Percentiles rank a stretch among this genome's conserved stretches.
These are phyloP conservation scores for Candida sp. DNA, from an alignment of 1,139 yeast genomes.

Conservation along the genomic window DNA sequence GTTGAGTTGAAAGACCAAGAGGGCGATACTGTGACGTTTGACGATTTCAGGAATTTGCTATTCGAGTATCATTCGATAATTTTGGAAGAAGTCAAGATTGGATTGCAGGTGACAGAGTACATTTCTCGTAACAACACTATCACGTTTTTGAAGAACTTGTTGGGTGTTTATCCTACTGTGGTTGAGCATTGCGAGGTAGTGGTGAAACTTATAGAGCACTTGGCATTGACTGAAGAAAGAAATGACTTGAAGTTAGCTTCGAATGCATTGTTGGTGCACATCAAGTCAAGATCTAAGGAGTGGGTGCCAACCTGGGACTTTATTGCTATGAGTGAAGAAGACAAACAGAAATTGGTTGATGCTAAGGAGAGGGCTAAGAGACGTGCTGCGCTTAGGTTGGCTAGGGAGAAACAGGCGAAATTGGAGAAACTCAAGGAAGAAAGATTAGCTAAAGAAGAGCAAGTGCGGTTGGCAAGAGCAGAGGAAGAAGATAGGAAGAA, in stretches of 20 bases:
- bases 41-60: slow-evolving; percentile 44
- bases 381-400: slow-evolving; percentile 19
- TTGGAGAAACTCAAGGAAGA: slow-evolving; percentile 19
- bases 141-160: slow-evolving; percentile 71
- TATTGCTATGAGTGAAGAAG: slow-evolving; percentile 45
- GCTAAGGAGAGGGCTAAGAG: slow-evolving; percentile 22
- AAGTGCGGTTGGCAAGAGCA: slow-evolving; percentile 19
- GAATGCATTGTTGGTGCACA: slow-evolving; percentile 75
- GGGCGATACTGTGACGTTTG: slow-evolving; percentile 24
- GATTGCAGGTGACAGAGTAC: slow-evolving; percentile 65
- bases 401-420: slow-evolving; percentile 19
- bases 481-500: slow-evolving; percentile 18
- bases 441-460: slow-evolving; percentile 20
- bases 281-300: slow-evolving; percentile 58
- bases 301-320: slow-evolving; percentile 69
- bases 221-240: slow-evolving; percentile 61
- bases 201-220: slow-evolving; percentile 48
- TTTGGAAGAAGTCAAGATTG: slow-evolving; percentile 47
- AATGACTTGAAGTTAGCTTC: slow-evolving; percentile 86
- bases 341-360: slow-evolving; percentile 23
- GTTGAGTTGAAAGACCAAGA: slow-evolving; percentile 13
- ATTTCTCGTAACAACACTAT: slow-evolving; percentile 86
- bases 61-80: slow-evolving; percentile 62
- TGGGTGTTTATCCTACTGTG: slow-evolving; percentile 69
- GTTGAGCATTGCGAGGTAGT: slow-evolving; percentile 69